Evolutionary conservation across 78 protist genomes (phyloP).

Genomic region (Dictyostelium citrinum): DNA sequence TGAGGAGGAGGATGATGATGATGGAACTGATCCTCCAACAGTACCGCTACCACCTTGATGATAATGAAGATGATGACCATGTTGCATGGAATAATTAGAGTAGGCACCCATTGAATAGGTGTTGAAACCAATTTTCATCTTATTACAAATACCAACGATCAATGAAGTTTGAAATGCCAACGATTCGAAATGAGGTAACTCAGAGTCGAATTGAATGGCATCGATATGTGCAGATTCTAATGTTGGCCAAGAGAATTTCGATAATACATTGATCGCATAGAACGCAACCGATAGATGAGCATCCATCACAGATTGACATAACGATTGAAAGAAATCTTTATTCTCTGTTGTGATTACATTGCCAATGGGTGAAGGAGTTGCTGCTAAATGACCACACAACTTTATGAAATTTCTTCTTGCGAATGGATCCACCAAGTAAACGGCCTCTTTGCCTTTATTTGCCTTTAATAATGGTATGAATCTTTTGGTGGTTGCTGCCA

Average conservation of each 20-base stretch:
- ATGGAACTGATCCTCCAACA: neutral
- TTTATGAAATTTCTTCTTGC: slow-evolving; percentile 55
- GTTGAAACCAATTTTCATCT: slow-evolving; percentile 17
- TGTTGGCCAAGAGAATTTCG: slow-evolving; percentile 60
- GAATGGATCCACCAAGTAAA: slow-evolving; percentile 43
- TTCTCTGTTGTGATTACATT: neutral
- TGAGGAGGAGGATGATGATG: neutral
- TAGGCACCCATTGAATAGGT: neutral
- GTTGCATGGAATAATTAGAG: neutral
- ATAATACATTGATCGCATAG: slow-evolving; percentile 25
- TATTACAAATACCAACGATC: slow-evolving; percentile 37
- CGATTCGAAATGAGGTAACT: slow-evolving; percentile 51
- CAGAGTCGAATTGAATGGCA: slow-evolving; percentile 17
- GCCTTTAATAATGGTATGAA: slow-evolving; percentile 60
- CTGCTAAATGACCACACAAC: slow-evolving; percentile 28
- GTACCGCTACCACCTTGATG: neutral
- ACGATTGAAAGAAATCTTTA: slow-evolving; percentile 71
- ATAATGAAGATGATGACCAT: neutral
- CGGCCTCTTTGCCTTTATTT: slow-evolving; percentile 71
- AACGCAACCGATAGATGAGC: slow-evolving; percentile 10
- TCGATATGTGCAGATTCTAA: slow-evolving; percentile 45
- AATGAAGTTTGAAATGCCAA: slow-evolving; percentile 7
- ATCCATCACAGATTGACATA: slow-evolving; percentile 61
- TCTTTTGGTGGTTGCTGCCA: slow-evolving; percentile 46
- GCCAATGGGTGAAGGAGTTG: neutral